phyloP scores from a whole-genome alignment of 495 filamentous ascomycete species.

The Thozetella sp. region DNA sequence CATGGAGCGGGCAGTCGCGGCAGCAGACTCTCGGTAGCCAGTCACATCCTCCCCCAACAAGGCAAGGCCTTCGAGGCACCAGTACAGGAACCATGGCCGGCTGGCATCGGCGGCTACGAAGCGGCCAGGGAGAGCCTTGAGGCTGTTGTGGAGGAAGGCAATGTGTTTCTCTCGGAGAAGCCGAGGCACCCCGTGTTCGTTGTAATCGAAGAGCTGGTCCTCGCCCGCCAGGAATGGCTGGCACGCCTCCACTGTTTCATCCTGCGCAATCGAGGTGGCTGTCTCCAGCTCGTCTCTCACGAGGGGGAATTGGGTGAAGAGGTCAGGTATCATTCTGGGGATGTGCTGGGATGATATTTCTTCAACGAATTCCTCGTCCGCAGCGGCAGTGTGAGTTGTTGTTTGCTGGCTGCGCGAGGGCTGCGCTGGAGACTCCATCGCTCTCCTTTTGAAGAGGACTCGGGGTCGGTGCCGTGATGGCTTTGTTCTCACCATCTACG shows the following conservation, averaged over 20 bases:
- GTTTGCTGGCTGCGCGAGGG: not conserved
- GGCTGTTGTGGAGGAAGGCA: constrained; percentile 68
- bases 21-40: constrained; percentile 66
- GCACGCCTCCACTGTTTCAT: constrained; percentile 66
- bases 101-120: constrained; percentile 78
- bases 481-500: constrained; percentile 17
- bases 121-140: constrained; percentile 63
- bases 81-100: constrained; percentile 92
- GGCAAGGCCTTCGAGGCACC: constrained; percentile 74
- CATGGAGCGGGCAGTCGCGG: constrained; percentile 71
- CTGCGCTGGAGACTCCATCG: not conserved
- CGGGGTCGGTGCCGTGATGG: constrained; percentile 13
- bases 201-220: constrained; percentile 47
- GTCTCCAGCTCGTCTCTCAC: constrained; percentile 73
- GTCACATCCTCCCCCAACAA: constrained; percentile 77
- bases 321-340: constrained; percentile 54
- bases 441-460: constrained; percentile 8
- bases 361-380: constrained; percentile 6
- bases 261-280: constrained; percentile 65
- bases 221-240: constrained; percentile 66
- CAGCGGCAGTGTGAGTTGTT: not conserved
- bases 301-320: constrained; percentile 65
- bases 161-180: constrained; percentile 73
- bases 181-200: constrained; percentile 69
- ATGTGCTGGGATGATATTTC: not conserved